A percentile compares a stretch with the other conserved stretches of the same genome.
Conservation (phyloP, 257 asterid genomes). For the Primulina huaijiensis region DNA sequence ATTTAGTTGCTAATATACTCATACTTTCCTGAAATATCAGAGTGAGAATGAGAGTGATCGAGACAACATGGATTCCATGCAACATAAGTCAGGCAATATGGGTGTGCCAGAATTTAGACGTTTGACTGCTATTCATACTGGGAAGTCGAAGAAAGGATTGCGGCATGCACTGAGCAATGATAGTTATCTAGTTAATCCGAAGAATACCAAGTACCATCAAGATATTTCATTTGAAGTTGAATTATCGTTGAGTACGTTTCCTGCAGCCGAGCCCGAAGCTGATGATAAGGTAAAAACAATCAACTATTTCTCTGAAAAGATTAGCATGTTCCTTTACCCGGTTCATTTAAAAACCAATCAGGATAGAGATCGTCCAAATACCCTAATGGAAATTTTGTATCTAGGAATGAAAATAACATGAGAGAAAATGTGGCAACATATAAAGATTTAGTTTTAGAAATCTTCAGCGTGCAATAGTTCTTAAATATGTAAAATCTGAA, state of each 20-base stretch:
- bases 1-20: background rate
- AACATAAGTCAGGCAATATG: conserved; percentile 25
- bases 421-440: too few species aligned
- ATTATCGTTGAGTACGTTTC: background rate
- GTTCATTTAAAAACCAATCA: too few species aligned
- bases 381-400: too few species aligned
- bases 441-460: too few species aligned
- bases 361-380: too few species aligned
- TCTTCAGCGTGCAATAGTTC: background rate
- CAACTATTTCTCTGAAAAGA: too few species aligned
- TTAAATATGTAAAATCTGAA: too few species aligned
- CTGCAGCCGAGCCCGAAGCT: background rate
- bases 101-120: conserved; percentile 45
- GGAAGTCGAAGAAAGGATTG: conserved; percentile 61
- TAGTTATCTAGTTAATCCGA: conserved; percentile 41
- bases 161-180: conserved; percentile 48
- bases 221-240: background rate
- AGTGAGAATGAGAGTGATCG: conserved; percentile 38
- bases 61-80: conserved; percentile 5
- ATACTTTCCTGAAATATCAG: conserved; percentile 22
- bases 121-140: conserved; percentile 58
- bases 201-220: background rate
- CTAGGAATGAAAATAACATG: too few species aligned
- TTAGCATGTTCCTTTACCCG: too few species aligned
- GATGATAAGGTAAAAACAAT: background rate